phyloP scores from a whole-genome alignment of 306 rosid species.

The Rubus idaeus region DNA sequence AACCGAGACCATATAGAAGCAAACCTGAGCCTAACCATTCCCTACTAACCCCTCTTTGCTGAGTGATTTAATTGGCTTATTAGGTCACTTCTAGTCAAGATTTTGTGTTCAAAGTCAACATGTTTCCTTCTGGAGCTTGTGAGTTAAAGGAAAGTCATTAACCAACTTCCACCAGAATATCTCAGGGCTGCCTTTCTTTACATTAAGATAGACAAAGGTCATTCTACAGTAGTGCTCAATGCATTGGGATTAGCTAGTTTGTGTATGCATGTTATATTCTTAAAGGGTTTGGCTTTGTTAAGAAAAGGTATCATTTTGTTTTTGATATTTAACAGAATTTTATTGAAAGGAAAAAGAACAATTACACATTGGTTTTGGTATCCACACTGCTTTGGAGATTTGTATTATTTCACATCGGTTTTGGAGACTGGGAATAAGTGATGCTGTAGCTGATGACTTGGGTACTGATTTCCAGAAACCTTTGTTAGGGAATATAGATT shows the following conservation, averaged over 20 bases:
- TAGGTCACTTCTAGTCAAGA: not conserved
- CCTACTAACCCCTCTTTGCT: not conserved
- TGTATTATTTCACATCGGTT: slow-evolving; percentile 1
- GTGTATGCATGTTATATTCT: not conserved
- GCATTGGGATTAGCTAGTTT: not conserved
- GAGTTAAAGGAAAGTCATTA: not conserved
- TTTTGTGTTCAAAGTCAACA: not conserved
- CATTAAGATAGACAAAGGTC: not conserved
- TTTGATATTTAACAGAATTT: too few relatives aligned
- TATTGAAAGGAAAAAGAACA: too few relatives aligned
- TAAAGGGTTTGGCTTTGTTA: not conserved
- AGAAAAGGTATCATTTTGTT: too few relatives aligned
- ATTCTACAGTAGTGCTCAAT: not conserved
- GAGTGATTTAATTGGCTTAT: not conserved
- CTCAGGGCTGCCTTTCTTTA: not conserved
- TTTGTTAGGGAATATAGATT: not conserved
- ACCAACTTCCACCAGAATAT: not conserved
- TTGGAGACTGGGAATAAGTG: not conserved
- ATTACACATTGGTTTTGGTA: too few relatives aligned
- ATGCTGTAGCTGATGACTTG: not conserved
- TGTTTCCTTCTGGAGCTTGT: not conserved
- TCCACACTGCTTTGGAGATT: not conserved
- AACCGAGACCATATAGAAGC: not conserved
- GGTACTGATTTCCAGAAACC: not conserved
- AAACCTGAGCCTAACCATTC: not conserved